These are phyloP conservation scores for Agastache rugosa DNA, from an alignment of 257 asterid species.

Conservation along the genomic window DNA sequence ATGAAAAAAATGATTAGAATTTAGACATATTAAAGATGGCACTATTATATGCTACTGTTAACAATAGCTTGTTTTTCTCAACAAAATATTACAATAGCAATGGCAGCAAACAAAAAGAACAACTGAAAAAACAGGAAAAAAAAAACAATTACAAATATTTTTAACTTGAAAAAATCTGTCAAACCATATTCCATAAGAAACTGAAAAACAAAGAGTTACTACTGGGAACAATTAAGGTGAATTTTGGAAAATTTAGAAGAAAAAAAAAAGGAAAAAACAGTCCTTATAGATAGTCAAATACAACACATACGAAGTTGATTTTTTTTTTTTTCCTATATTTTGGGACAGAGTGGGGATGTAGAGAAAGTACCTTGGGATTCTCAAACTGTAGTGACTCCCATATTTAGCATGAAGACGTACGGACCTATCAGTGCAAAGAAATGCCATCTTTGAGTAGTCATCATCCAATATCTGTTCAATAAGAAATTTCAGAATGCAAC, in stretches of 20 bases:
- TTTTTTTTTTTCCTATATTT: not conserved
- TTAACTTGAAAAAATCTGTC: not conserved
- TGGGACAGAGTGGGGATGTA: not conserved
- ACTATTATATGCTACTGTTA: slow-evolving; percentile 4
- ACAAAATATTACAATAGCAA: not conserved
- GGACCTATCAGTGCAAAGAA: slow-evolving; percentile 96
- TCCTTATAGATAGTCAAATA: not conserved
- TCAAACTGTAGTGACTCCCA: slow-evolving; percentile 90
- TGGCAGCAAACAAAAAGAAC: not conserved
- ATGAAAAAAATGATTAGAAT: slow-evolving; percentile 9
- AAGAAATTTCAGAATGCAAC: slow-evolving; percentile 25
- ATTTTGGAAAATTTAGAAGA: not conserved
- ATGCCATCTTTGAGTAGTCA: slow-evolving; percentile 91
- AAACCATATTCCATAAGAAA: not conserved
- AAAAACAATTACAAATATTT: not conserved
- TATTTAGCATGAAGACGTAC: slow-evolving; percentile 91
- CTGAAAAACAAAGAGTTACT: not conserved
- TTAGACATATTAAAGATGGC: not conserved
- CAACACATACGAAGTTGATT: not conserved
- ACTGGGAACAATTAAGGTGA: slow-evolving; percentile 8
- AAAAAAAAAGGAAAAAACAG: not conserved
- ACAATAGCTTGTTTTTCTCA: not conserved
- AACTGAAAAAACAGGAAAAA: slow-evolving; percentile 6
- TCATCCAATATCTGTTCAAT: slow-evolving; percentile 74
- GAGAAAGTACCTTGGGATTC: slow-evolving; percentile 77